phyloP scores from a whole-genome alignment of 169 alveolate species.

The Eimeria necatrix region DNA sequence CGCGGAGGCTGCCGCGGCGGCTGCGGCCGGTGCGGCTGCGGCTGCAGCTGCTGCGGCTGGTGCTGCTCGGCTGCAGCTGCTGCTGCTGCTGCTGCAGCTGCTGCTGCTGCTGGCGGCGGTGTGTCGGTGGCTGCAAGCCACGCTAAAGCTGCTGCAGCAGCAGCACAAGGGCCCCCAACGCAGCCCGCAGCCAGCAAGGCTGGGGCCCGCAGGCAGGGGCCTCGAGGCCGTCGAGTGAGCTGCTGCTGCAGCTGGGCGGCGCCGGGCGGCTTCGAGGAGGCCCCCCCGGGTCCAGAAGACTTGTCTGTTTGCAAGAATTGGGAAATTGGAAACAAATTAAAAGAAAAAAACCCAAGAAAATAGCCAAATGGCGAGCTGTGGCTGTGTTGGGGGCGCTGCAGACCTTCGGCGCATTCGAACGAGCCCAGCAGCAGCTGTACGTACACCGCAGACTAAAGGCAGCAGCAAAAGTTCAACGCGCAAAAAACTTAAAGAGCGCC shows the following conservation, averaged over 20 bases:
- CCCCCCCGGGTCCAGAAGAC: too few relatives aligned
- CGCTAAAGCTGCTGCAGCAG: too few relatives aligned
- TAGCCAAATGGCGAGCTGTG: not conserved
- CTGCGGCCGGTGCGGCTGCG: not conserved
- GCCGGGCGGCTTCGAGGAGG: too few relatives aligned
- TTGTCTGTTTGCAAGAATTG: too few relatives aligned
- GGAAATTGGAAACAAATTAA: too few relatives aligned
- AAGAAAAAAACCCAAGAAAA: not conserved
- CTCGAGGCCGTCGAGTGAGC: too few relatives aligned
- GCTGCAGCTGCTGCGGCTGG: slow-evolving; percentile 6
- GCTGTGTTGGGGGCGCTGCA: not conserved
- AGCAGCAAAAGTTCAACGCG: not conserved
- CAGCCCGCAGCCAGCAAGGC: too few relatives aligned
- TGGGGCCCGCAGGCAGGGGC: too few relatives aligned
- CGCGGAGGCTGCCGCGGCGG: not conserved
- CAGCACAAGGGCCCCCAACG: too few relatives aligned
- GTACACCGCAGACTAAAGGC: not conserved
- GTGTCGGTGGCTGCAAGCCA: too few relatives aligned
- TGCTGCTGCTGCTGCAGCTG: slow-evolving; percentile 28
- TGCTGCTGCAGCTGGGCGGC: too few relatives aligned
- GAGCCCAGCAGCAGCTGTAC: not conserved
- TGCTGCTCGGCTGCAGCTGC: slow-evolving; percentile 2
- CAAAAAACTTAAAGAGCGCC: not conserved
- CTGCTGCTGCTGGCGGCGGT: slow-evolving; percentile 7
- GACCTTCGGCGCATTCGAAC: not conserved